Percentiles rank a stretch among this genome's conserved stretches.
Conservation (phyloP, 2,329 filamentous ascomycete genomes). For the Cladorrhinum sp. region DNA sequence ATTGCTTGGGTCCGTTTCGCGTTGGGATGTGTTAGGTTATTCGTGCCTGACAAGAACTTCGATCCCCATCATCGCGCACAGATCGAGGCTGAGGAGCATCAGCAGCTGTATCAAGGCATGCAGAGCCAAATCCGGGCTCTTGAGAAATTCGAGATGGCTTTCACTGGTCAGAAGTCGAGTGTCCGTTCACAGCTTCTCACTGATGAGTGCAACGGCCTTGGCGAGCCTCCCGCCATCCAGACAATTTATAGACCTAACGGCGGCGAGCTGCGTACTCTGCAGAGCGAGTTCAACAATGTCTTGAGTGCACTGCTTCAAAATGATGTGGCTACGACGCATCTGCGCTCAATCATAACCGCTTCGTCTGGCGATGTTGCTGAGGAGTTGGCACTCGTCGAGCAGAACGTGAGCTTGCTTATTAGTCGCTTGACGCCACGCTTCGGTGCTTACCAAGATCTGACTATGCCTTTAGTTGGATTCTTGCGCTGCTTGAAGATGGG, state of each 20-base stretch:
- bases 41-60: constrained; percentile 80
- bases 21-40: constrained; percentile 70
- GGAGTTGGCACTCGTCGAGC: constrained; percentile 50
- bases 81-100: constrained; percentile 61
- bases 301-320: constrained; percentile 60
- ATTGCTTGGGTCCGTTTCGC: constrained; percentile 75
- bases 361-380: constrained; percentile 36
- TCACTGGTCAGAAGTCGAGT: constrained; percentile 67
- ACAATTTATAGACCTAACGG: constrained; percentile 68
- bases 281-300: constrained; percentile 79
- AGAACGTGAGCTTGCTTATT: constrained; percentile 66
- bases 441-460: constrained; percentile 81
- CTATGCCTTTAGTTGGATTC: constrained; percentile 72
- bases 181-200: constrained; percentile 63
- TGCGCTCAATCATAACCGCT: constrained; percentile 32
- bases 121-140: constrained; percentile 58
- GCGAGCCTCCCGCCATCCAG: constrained; percentile 61
- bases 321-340: constrained; percentile 40
- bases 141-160: constrained; percentile 60
- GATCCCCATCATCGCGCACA: constrained; percentile 70
- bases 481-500: constrained; percentile 76
- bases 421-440: constrained; percentile 67
- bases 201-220: constrained; percentile 60
- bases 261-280: constrained; percentile 68
- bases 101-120: constrained; percentile 55